phyloP scores from a whole-genome alignment of 176 grass and related monocot genomes.

The Hyparrhenia diplandra region DNA sequence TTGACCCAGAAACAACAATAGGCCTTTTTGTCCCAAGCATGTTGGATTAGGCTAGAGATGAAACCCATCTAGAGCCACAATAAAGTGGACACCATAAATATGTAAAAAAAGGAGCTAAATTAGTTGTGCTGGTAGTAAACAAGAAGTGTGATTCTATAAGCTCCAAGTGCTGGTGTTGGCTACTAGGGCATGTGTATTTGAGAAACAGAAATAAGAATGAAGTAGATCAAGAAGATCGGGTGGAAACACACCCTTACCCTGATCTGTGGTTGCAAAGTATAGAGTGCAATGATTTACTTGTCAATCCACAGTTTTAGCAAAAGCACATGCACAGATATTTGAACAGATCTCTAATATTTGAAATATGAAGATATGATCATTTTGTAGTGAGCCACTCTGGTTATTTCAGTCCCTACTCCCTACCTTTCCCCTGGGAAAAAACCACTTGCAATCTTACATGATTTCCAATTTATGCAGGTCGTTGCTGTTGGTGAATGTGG shows the following conservation, averaged over 20 bases:
- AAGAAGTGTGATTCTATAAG: neutral
- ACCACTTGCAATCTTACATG: neutral
- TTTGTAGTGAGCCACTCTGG: neutral
- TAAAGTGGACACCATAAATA: neutral
- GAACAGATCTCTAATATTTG: neutral
- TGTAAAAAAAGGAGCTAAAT: slow-evolving; percentile 3
- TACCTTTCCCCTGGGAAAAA: neutral
- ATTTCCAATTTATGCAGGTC: slow-evolving; percentile 49
- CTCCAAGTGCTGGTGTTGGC: neutral
- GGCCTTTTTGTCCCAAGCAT: neutral
- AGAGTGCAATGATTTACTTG: neutral
- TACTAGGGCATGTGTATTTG: neutral
- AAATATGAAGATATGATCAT: neutral
- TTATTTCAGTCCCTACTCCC: neutral
- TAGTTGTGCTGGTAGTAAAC: neutral
- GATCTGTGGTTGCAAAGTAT: neutral
- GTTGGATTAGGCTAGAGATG: neutral
- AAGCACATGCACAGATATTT: neutral
- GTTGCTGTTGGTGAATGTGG: slow-evolving; percentile 95
- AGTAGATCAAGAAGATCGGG: neutral
- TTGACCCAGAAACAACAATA: neutral
- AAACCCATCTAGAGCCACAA: neutral
- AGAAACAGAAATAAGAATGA: neutral
- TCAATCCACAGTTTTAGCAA: neutral
- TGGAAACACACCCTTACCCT: neutral